Conservation (phyloP, 108 stramenopile genomes). For the Skeletonema tropicum region DNA sequence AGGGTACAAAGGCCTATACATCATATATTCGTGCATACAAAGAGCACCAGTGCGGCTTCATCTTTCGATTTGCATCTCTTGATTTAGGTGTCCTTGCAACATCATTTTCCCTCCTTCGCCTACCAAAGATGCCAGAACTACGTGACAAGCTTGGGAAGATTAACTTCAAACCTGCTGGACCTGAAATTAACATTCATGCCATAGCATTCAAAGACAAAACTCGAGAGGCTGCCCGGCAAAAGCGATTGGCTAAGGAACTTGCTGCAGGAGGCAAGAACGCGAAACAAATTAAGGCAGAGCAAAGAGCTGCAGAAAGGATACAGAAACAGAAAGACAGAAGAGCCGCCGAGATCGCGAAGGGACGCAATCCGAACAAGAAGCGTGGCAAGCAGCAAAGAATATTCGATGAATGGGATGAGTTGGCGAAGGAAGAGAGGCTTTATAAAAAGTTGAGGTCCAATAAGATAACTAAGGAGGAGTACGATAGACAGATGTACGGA, state of each 20-base stretch:
- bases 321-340: slow-evolving; percentile 63
- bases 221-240: slow-evolving; percentile 91
- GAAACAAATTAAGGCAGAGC: slow-evolving; percentile 91
- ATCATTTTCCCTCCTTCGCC: slow-evolving; percentile 88
- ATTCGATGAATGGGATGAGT: slow-evolving; percentile 97
- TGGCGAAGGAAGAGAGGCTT: slow-evolving; percentile 96
- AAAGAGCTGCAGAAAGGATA: slow-evolving; percentile 72
- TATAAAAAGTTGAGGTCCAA: slow-evolving; percentile 85
- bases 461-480: slow-evolving; percentile 87
- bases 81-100: slow-evolving; percentile 90
- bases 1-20: slow-evolving; percentile 95
- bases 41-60: slow-evolving; percentile 91
- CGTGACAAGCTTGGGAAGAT: slow-evolving; percentile 60
- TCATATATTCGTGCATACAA: slow-evolving; percentile 96
- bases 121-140: slow-evolving; percentile 99
- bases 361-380: slow-evolving; percentile 91
- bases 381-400: slow-evolving; percentile 85
- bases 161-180: slow-evolving; percentile 76
- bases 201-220: slow-evolving; percentile 90
- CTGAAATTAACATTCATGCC: slow-evolving; percentile 78
- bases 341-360: slow-evolving; percentile 72
- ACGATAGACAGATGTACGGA: slow-evolving; percentile 66
- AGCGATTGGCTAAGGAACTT: slow-evolving; percentile 81
- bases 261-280: slow-evolving; percentile 91
- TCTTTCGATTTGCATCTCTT: slow-evolving; percentile 91